These are phyloP conservation scores for Volvox africanus DNA, from an alignment of 139 green algal species.

Conservation along the genomic window DNA sequence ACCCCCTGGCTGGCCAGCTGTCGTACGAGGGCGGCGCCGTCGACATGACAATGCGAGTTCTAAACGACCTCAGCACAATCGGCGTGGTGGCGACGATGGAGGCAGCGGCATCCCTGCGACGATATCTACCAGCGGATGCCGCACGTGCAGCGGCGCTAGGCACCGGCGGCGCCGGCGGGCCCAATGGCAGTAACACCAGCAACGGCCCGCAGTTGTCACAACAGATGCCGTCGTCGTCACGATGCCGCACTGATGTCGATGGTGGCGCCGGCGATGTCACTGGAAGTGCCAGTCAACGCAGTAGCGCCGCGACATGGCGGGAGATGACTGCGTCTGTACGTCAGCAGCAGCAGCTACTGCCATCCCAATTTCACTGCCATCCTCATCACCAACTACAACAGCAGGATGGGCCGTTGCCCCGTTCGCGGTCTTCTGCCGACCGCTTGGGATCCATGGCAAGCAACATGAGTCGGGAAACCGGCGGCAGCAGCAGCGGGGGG, in stretches of 20 bases:
- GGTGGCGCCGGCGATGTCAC: background rate
- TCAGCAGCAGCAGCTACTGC: background rate
- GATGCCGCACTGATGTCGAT: background rate
- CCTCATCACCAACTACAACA: slow-evolving; percentile 3
- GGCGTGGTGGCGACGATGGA: slow-evolving; percentile 7
- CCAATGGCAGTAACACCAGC: slow-evolving; percentile 6
- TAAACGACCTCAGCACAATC: background rate
- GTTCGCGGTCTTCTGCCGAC: background rate
- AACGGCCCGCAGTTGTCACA: background rate
- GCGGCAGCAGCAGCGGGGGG: background rate
- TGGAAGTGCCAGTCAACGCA: slow-evolving; percentile 27
- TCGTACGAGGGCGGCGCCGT: slow-evolving; percentile 15
- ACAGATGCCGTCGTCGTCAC: background rate
- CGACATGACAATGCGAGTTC: slow-evolving; percentile 14
- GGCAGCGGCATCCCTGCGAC: slow-evolving; percentile 21
- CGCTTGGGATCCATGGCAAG: background rate
- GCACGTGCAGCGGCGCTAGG: background rate
- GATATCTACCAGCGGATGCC: background rate
- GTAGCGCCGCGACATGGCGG: background rate
- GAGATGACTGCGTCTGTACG: background rate
- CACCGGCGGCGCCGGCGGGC: background rate
- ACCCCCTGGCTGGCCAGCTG: slow-evolving; percentile 3
- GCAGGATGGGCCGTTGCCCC: background rate
- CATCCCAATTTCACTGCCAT: too few species aligned
- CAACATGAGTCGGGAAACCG: background rate